Conservation (phyloP, 371 early-diverging fungal species). For the Rozella allomycis region DNA sequence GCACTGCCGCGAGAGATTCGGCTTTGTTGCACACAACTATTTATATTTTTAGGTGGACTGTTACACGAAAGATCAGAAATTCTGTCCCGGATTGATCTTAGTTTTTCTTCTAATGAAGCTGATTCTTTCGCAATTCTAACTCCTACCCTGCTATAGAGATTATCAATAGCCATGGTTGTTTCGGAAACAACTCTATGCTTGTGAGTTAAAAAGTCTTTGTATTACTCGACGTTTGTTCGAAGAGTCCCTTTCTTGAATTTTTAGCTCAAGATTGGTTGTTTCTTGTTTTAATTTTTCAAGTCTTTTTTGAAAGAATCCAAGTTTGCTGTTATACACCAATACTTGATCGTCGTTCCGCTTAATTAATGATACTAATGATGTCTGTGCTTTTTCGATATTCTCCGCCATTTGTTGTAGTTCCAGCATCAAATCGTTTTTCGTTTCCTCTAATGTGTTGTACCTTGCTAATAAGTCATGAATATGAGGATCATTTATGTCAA, state of each 20-base stretch:
- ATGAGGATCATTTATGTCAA: constrained; percentile 30
- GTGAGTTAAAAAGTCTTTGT: too few species aligned
- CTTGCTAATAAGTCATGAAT: constrained; percentile 32
- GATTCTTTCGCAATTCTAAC: too few species aligned
- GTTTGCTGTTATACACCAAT: constrained; percentile 23
- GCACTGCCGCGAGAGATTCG: constrained; percentile 22
- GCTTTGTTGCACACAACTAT: constrained; percentile 7
- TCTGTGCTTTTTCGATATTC: constrained; percentile 16
- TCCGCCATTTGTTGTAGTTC: constrained; percentile 13
- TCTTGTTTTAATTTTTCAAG: constrained; percentile 21
- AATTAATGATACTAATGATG: constrained; percentile 9
- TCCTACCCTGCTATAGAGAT: too few species aligned
- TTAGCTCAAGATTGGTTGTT: constrained; percentile 16
- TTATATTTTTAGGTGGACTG: background rate
- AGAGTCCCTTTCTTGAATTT: constrained; percentile 18
- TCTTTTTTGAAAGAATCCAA: constrained; percentile 24
- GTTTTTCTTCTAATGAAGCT: constrained; percentile 1
- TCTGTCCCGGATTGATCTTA: too few species aligned
- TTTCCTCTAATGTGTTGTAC: constrained; percentile 25
- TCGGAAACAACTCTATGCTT: too few species aligned
- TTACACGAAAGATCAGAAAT: too few species aligned
- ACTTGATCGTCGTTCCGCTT: constrained; percentile 9
- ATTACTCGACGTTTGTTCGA: too few species aligned
- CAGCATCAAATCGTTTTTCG: constrained; percentile 19
- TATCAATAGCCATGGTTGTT: too few species aligned